Base-by-base conservation (phyloP, 2,329 filamentous ascomycete genomes). In the Neopestalotiopsis clavispora region DNA sequence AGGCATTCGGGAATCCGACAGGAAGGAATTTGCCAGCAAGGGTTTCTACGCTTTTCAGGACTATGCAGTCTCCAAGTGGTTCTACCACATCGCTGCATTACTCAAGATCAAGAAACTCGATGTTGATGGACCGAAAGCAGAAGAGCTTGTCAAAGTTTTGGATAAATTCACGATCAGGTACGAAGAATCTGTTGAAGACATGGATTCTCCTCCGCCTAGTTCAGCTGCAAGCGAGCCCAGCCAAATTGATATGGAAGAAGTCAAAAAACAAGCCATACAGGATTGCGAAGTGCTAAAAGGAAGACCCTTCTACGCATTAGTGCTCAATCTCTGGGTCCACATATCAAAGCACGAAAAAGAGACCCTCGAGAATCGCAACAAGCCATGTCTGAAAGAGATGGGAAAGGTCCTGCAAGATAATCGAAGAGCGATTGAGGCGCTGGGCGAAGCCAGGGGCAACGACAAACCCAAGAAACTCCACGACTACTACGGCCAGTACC, bases 21-120 rank as follows among this genome's bases (percentile, higher is more conserved):
- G 76, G 13, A 52, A 68, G 5, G 0, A 67, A 0, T 73, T 69
- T 20, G 73, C 74, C 7, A 62, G 66, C 3, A 17, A 70, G 0
- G 81, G 80, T 0, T 75, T 73, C 61, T 82, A 79, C 67, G 74
- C 76, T 0, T 80, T 83, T 58, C 78, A 80, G 17, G 81, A 83
- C 63, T 83, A 83, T 40, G 80, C 80, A 0, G 68, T 75, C 4
- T 73, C 80, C 1, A 72, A 78, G 34, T 83, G 80, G 81, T 70
- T 72, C 23, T 60, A 70, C 14, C 81, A 83, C 67, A 49, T 69
- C 28, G 63, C 34, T 4, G 49, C 60, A 20, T 13, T 65, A 12
- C 52, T 69, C 9, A n/a, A 40, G 14, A 68, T 65, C 4, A 56
- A n/a, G 1, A 2, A 30, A 9, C 30, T 69, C 2, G 32, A 14